These are phyloP conservation scores for Schizosaccharomyces versatilis DNA, from an alignment of 1,139 yeast species.

Conservation along the genomic window DNA sequence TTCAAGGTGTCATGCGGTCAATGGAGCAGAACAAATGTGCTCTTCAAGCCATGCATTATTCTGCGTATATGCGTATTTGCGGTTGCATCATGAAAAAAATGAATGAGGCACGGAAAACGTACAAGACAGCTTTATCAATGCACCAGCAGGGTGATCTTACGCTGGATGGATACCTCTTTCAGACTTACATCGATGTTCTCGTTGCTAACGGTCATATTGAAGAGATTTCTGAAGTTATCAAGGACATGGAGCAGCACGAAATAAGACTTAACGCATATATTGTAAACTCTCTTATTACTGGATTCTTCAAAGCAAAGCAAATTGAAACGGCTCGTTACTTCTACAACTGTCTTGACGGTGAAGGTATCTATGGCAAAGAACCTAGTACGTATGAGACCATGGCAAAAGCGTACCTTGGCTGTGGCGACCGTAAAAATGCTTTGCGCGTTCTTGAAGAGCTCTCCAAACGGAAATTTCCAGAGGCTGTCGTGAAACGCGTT, in stretches of 20 bases:
- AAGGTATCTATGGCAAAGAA: constrained; percentile 15
- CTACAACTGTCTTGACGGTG: constrained; percentile 17
- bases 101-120: constrained; percentile 15
- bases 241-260: constrained; percentile 19
- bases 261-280: constrained; percentile 21
- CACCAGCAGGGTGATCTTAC: constrained; percentile 15
- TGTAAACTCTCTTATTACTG: constrained; percentile 21
- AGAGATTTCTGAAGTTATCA: constrained; percentile 18
- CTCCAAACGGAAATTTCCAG: constrained; percentile 16
- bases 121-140: background rate
- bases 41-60: constrained; percentile 19
- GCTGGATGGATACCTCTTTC: constrained; percentile 22
- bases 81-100: constrained; percentile 21
- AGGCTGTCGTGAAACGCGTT: constrained; percentile 15
- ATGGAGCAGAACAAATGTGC: constrained; percentile 18
- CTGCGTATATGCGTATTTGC: constrained; percentile 22
- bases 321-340: constrained; percentile 18
- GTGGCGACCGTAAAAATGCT: constrained; percentile 16
- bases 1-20: constrained; percentile 20
- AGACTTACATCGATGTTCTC: constrained; percentile 22
- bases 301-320: constrained; percentile 20
- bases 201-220: constrained; percentile 19
- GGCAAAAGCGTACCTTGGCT: constrained; percentile 18
- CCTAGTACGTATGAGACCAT: constrained; percentile 22
- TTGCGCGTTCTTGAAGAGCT: constrained; percentile 15